These are phyloP conservation scores for Zygnema circumcarinatum DNA, from an alignment of 139 green algal genomes.

Conservation along the genomic window DNA sequence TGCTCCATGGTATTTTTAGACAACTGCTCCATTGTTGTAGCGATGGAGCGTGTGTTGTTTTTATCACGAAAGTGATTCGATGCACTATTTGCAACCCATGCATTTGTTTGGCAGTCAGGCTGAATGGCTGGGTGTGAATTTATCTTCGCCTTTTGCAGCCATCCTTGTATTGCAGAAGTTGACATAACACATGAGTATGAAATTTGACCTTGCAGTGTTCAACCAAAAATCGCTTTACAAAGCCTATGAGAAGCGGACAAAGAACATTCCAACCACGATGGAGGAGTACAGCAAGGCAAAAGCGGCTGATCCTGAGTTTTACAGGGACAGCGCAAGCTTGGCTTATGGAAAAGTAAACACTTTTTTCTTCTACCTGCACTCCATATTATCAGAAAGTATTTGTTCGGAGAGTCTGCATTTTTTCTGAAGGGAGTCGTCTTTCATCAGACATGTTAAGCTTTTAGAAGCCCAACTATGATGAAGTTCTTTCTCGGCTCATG, in stretches of 20 bases:
- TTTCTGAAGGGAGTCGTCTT: background rate
- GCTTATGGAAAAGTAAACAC: constrained; percentile 70
- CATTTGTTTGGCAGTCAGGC: too few species aligned
- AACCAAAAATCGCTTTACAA: constrained; percentile 69
- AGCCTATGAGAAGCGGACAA: constrained; percentile 84
- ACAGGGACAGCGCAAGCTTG: constrained; percentile 76
- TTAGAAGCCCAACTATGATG: too few species aligned
- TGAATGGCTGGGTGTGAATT: too few species aligned
- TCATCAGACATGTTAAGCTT: too few species aligned
- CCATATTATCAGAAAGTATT: background rate
- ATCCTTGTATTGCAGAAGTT: too few species aligned
- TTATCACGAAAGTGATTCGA: too few species aligned
- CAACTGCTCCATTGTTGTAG: too few species aligned
- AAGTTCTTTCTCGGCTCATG: too few species aligned
- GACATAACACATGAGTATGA: background rate
- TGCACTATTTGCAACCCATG: too few species aligned
- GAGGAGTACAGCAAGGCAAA: constrained; percentile 85
- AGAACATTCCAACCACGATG: constrained; percentile 61
- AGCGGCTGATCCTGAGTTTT: constrained; percentile 81
- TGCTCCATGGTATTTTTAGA: too few species aligned
- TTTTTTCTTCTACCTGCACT: background rate
- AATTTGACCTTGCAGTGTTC: constrained; percentile 47
- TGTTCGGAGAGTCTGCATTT: background rate
- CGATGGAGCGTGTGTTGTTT: too few species aligned
- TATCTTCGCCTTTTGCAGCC: too few species aligned